Conservation (phyloP, 208 protist genomes). For the Wallacemonas sp. region DNA sequence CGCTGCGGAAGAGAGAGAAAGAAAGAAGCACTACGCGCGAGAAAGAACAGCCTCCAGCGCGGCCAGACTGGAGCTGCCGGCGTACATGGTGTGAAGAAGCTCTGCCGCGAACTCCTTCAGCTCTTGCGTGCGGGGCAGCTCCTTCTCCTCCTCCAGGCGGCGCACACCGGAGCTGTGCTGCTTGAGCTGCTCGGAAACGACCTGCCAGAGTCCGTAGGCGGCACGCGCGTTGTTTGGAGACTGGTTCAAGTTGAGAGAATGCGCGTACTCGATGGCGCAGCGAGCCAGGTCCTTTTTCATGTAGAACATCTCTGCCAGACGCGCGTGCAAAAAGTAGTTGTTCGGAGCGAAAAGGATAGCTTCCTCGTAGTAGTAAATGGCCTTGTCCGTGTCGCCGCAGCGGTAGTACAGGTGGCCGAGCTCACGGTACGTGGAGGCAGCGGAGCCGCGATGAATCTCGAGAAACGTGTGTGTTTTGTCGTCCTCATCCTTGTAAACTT, state of each 20-base stretch:
- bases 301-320: conserved; percentile 79
- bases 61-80: conserved; percentile 60
- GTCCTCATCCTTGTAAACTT: conserved; percentile 72
- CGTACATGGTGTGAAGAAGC: conserved; percentile 76
- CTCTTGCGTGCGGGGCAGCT: conserved; percentile 41
- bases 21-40: conserved; percentile 16
- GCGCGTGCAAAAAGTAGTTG: conserved; percentile 58
- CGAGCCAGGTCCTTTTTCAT: conserved; percentile 55
- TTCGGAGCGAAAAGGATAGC: conserved; percentile 45
- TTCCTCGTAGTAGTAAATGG: conserved; percentile 81
- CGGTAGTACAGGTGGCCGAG: conserved; percentile 76
- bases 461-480: conserved; percentile 62
- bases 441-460: conserved; percentile 63
- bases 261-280: conserved; percentile 62
- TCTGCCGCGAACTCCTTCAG: conserved; percentile 58
- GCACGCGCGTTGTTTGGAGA: conserved; percentile 75
- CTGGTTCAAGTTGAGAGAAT: conserved; percentile 76
- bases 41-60: conserved; percentile 66
- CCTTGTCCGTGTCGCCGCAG: conserved; percentile 40
- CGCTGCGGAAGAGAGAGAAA: not conserved
- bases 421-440: conserved; percentile 45
- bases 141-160: conserved; percentile 36
- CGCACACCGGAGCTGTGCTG: conserved; percentile 32
- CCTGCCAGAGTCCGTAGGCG: conserved; percentile 74
- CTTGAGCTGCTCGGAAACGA: conserved; percentile 49